A percentile compares a stretch with the other conserved stretches of the same genome.
phyloP scores from a whole-genome alignment of 2,329 filamentous ascomycete species.

The Arthrobotrys entomopaga region DNA sequence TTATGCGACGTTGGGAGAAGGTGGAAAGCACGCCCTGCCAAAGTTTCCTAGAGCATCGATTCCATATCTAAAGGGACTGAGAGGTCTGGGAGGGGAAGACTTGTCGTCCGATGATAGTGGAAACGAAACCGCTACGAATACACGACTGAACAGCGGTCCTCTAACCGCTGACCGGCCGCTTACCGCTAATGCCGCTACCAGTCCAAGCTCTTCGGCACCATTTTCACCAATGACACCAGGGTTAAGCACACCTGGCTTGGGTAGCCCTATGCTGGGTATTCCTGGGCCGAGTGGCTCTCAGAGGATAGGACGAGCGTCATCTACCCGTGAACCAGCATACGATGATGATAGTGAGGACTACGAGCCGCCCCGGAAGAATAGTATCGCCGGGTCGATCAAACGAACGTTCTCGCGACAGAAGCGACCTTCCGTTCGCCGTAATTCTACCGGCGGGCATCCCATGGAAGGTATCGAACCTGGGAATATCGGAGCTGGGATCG shows the following conservation, averaged over 20 bases:
- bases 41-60: conserved; percentile 90
- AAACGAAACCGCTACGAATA: conserved; percentile 53
- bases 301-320: neutral
- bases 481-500: conserved; percentile 58
- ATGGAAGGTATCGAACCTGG: conserved; percentile 46
- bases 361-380: conserved; percentile 56
- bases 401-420: conserved; percentile 62
- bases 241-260: conserved; percentile 9
- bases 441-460: conserved; percentile 55
- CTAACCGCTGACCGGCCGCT: conserved; percentile 21
- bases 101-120: conserved; percentile 63
- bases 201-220: conserved; percentile 15
- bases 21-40: conserved; percentile 79
- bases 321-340: conserved; percentile 63
- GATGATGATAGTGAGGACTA: conserved; percentile 65
- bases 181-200: conserved; percentile 34
- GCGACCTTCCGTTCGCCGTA: conserved; percentile 63
- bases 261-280: conserved; percentile 7
- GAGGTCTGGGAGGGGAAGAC: conserved; percentile 81
- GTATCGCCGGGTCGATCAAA: conserved; percentile 46
- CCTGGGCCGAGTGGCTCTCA: conserved; percentile 8
- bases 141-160: conserved; percentile 39
- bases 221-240: neutral
- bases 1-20: conserved; percentile 75
- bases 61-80: conserved; percentile 84